These are phyloP conservation scores for Metarhizium rileyi DNA, from an alignment of 2,329 filamentous ascomycete genomes.

Conservation along the genomic window DNA sequence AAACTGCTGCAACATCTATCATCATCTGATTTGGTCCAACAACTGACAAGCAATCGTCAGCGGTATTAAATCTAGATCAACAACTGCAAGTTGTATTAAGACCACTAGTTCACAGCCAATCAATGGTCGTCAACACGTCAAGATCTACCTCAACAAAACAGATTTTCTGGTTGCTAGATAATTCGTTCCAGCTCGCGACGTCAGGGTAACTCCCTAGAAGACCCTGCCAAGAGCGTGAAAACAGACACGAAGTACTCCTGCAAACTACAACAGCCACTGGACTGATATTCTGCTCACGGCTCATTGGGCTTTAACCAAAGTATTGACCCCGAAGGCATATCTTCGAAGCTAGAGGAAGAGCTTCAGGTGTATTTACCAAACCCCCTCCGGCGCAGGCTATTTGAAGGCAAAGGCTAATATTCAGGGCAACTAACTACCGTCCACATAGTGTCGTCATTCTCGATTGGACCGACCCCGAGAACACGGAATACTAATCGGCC, in stretches of 20 bases:
- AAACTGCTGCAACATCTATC: not conserved
- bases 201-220: conserved; percentile 10
- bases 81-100: not conserved
- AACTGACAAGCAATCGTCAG: not conserved
- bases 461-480: conserved; percentile 43
- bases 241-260: conserved; percentile 39
- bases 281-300: conserved; percentile 47
- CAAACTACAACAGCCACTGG: conserved; percentile 53
- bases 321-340: conserved; percentile 46
- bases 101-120: too few relatives aligned
- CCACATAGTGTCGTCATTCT: conserved; percentile 48
- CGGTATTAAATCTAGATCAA: not conserved
- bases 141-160: conserved; percentile 54
- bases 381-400: not conserved
- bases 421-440: conserved; percentile 18
- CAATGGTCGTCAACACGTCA: conserved; percentile 54
- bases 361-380: conserved; percentile 16
- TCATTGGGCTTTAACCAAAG: conserved; percentile 48
- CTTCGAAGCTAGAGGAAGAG: conserved; percentile 42
- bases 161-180: conserved; percentile 56
- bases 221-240: not conserved
- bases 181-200: conserved; percentile 52
- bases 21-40: not conserved
- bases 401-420: not conserved
- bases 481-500: conserved; percentile 33